Evolutionary conservation across 148 eudicot genomes (phyloP).

Genomic region (Vaccinium myrtillus): DNA sequence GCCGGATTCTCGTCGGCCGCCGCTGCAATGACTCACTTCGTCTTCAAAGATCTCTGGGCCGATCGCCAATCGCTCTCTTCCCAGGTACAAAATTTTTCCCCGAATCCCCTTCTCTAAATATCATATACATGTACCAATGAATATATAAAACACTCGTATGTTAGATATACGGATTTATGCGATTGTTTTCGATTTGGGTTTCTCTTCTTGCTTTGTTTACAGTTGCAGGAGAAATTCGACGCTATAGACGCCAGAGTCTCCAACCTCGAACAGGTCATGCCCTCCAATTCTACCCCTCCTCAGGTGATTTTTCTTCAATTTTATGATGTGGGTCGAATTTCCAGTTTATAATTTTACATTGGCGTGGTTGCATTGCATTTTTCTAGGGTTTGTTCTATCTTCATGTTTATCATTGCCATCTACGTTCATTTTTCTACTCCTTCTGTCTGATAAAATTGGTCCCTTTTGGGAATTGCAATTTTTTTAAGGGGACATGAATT

Average conservation of each 20-base stretch:
- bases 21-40: slow-evolving; percentile 27
- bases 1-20: slow-evolving; percentile 28
- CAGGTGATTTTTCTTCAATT: slow-evolving; percentile 20
- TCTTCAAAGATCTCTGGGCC: slow-evolving; percentile 29
- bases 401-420: not conserved
- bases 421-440: not conserved
- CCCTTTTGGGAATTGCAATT: no score
- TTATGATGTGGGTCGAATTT: not conserved
- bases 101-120: not conserved
- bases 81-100: slow-evolving; percentile 16
- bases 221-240: slow-evolving; percentile 24
- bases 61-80: slow-evolving; percentile 28
- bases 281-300: slow-evolving; percentile 13
- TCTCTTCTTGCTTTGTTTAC: not conserved
- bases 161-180: no score
- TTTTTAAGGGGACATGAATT: no score
- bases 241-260: slow-evolving; percentile 30
- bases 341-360: no score
- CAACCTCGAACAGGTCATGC: slow-evolving; percentile 26
- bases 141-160: no score
- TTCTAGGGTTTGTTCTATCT: not conserved
- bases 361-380: not conserved
- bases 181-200: no score
- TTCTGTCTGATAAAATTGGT: no score
- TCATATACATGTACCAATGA: no score